phyloP scores from a whole-genome alignment of 148 eudicot species.

The Chenopodium quinoa region DNA sequence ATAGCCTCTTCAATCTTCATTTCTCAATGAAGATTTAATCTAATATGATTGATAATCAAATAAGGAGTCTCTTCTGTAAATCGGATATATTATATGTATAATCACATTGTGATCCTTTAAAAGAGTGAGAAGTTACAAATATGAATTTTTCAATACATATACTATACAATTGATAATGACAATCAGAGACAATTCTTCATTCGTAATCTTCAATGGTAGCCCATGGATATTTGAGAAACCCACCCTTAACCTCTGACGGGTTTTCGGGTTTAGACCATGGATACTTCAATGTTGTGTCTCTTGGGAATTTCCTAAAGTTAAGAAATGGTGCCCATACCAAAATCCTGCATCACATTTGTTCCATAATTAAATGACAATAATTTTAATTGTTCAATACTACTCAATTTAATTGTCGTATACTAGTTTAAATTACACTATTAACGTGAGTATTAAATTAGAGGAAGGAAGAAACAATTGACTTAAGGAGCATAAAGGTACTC shows the following conservation, averaged over 20 bases:
- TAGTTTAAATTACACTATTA: background rate
- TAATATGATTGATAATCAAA: too few species aligned
- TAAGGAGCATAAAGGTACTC: constrained; percentile 19
- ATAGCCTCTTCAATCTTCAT: too few species aligned
- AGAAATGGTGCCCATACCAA: constrained; percentile 90
- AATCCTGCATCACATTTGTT: constrained; percentile 36
- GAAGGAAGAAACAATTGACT: background rate
- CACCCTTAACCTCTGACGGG: constrained; percentile 48
- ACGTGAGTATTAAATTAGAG: background rate
- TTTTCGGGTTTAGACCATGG: constrained; percentile 79
- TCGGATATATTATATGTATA: too few species aligned
- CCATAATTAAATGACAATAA: too few species aligned
- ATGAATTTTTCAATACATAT: too few species aligned
- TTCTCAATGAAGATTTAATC: too few species aligned
- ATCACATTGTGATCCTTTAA: too few species aligned
- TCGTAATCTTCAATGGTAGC: constrained; percentile 74
- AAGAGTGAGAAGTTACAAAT: too few species aligned
- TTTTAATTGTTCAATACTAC: too few species aligned
- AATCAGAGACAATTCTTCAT: constrained; percentile 9
- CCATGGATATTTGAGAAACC: constrained; percentile 66
- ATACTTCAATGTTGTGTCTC: constrained; percentile 78
- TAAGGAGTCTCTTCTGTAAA: too few species aligned
- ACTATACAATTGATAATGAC: background rate
- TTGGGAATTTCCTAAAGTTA: constrained; percentile 85
- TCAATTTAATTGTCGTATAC: background rate